These are phyloP conservation scores for Thelephora ganbajun DNA, from an alignment of 768 basidiomycete species.

Conservation along the genomic window DNA sequence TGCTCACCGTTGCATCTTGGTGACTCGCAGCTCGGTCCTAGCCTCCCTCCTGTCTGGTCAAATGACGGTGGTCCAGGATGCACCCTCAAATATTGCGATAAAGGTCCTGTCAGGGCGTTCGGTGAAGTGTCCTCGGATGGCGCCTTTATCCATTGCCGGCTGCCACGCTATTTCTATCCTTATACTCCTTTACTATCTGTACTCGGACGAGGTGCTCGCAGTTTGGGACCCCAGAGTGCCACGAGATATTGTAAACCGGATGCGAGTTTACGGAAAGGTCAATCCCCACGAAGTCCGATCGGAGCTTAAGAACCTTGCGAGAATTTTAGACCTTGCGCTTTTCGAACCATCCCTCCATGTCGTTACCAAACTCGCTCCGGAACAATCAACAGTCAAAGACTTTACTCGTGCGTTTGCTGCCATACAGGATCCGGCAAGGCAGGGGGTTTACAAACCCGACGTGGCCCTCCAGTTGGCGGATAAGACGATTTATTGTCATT, in stretches of 20 bases:
- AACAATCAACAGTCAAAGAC: conserved; percentile 33
- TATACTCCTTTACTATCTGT: conserved; percentile 74
- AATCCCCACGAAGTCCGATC: conserved; percentile 35
- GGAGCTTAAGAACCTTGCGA: conserved; percentile 49
- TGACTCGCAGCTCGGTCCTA: conserved; percentile 39
- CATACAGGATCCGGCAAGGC: conserved; percentile 13
- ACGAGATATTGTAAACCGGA: conserved; percentile 22
- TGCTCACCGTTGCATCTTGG: conserved; percentile 54
- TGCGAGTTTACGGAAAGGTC: conserved; percentile 26
- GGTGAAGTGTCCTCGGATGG: neutral
- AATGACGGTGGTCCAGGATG: conserved; percentile 14
- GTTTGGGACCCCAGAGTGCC: conserved; percentile 72
- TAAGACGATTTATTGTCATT: conserved; percentile 50
- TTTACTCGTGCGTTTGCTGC: conserved; percentile 34
- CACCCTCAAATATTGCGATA: conserved; percentile 18
- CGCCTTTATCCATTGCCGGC: conserved; percentile 32
- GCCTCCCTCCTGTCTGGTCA: conserved; percentile 25
- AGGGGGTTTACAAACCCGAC: conserved; percentile 36
- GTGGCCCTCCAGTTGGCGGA: conserved; percentile 63
- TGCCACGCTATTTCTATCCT: conserved; percentile 56
- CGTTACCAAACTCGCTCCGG: conserved; percentile 40
- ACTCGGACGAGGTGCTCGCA: conserved; percentile 70
- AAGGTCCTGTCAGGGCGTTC: conserved; percentile 9
- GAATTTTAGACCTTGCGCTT: conserved; percentile 39
- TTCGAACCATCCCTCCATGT: conserved; percentile 44